Evolutionary conservation across 352 stramenopile species (phyloP), one percentile per base, ranked within the genome.

Genomic region (Blastocystis sp.): DNA sequence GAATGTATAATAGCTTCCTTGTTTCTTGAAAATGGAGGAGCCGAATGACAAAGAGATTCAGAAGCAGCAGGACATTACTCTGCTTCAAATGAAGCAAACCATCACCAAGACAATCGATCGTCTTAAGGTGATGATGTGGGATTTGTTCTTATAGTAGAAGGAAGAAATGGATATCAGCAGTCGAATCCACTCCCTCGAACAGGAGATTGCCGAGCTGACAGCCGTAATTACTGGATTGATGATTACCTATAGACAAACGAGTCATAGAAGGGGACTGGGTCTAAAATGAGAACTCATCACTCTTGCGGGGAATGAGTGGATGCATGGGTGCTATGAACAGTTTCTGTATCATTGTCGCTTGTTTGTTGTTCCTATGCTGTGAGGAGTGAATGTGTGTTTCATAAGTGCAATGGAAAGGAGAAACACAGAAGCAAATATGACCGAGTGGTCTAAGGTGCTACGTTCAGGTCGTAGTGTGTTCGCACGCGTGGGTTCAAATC

Each of bases 1-100:
- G 74, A 84, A 84, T 84, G 74, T 84, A 84, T 84, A 84, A 43
- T 84, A 70, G 65, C 48, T 40, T n/a, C 24, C 9, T n/a, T 68
- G 57, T 84, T 84, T 62, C 34, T 70, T 84, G 74, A 64, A 68
- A 84, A 84, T 68, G 45, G 74, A 84, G 4, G 10, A 84, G 69
- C 40, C 54, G 24, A 64, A 63, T 9, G 24, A 3, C 11, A 57
- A 61, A 21, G 38, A 68, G 17, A 45, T 59, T 3, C 17, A 54
- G 52, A 84, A 70, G 61, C 52, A 84, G 60, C 74, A 84, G 74
- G 19, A 64, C 28, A 84, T 84, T 17, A 43, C 48, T 59, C 54
- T 84, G 3, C 17, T 84, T 52, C 74, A 64, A 68, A 28, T 84
- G 10, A 28, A 84, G 24, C 74, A 84, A 28, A 6, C 69, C 3